A percentile compares a stretch with the other conserved stretches of the same genome.
These are phyloP conservation scores for Hyaloperonospora arabidopsidis DNA, from an alignment of 352 stramenopile genomes.

Conservation along the genomic window DNA sequence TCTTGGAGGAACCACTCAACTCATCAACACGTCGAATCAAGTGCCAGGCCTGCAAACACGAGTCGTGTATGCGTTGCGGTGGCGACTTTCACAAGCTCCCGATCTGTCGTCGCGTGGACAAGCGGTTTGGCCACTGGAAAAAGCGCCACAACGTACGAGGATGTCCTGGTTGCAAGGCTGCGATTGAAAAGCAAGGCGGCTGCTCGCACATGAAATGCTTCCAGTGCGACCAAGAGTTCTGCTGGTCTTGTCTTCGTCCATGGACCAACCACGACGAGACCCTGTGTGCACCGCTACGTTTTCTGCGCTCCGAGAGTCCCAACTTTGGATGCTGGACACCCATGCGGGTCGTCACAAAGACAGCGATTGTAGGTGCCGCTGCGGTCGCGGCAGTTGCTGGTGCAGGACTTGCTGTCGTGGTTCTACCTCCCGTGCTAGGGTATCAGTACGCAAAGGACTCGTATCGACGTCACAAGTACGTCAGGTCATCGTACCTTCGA, in stretches of 20 bases:
- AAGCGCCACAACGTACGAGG: conserved; percentile 59
- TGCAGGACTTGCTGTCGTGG: conserved; percentile 54
- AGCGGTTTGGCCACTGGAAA: conserved; percentile 59
- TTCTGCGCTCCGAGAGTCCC: conserved; percentile 58
- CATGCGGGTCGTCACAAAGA: conserved; percentile 68
- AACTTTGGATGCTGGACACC: conserved; percentile 56
- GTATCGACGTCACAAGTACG: conserved; percentile 36
- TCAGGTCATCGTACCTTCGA: conserved; percentile 30
- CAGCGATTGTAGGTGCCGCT: conserved; percentile 41
- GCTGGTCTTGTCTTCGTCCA: conserved; percentile 63
- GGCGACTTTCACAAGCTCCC: conserved; percentile 47
- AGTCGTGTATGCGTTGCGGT: conserved; percentile 69
- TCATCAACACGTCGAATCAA: conserved; percentile 36
- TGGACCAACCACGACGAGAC: conserved; percentile 72
- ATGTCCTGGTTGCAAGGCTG: conserved; percentile 57
- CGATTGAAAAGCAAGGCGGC: conserved; percentile 81
- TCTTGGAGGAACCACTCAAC: conserved; percentile 50
- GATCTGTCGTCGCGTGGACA: conserved; percentile 53
- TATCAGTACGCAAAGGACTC: conserved; percentile 49
- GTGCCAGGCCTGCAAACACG: conserved; percentile 36
- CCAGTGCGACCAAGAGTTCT: conserved; percentile 81
- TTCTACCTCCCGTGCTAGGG: conserved; percentile 58
- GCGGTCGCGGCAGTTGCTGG: conserved; percentile 46
- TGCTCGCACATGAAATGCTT: conserved; percentile 84
- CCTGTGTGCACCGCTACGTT: conserved; percentile 58